Base-by-base conservation (phyloP, 345 rosid species). In the Citrus hindsii region DNA sequence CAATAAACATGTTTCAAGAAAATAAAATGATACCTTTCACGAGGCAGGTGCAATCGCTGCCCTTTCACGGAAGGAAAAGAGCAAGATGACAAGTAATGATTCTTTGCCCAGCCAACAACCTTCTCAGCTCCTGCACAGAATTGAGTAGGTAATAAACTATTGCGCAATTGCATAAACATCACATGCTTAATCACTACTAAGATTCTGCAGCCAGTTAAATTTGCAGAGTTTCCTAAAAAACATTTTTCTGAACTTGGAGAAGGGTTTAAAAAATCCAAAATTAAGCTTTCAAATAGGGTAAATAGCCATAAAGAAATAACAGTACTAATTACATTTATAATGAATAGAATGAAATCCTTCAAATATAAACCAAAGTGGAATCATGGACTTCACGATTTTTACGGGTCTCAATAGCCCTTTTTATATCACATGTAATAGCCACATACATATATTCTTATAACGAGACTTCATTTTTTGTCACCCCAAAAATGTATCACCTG, bases 101-200 rank as follows among this genome's bases (percentile, higher is more conserved):
- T 96, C 89, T 86, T 92, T 3, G 99, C 98, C 99, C 98, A 94
- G 77, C 99, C 99, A 79, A 94, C 88, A 76, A 94, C 86, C 83
- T 92, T 96, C 85, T 92, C 98, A 79, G 98, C 94, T 86, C 90
- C 99, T 96, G 90, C 67, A 81, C 27, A 79, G 13, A 76, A 81
- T 78, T 38, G 12, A 71, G 35, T 69, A 76, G 35, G 40, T 66
- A n/a, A 48, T 13, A 22, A 53, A 76, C 30, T 5, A 38, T 19
- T 61, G 62, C 33, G 24, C 48, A 18, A 35, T 51, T 66, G 56
- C 76, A 76, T n/a, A 33, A 51, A 25, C 63, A 71, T 75, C 24
- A 13, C 64, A 68, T 27, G 46, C 24, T 64, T 51, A 42, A 25
- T 67, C 33, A 68, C 38, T 60, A 65, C 14, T 55, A 35, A 75